Evolutionary conservation across 306 rosid species (phyloP), one percentile per base, ranked within the genome.

Genomic region (Quercus cerris): DNA sequence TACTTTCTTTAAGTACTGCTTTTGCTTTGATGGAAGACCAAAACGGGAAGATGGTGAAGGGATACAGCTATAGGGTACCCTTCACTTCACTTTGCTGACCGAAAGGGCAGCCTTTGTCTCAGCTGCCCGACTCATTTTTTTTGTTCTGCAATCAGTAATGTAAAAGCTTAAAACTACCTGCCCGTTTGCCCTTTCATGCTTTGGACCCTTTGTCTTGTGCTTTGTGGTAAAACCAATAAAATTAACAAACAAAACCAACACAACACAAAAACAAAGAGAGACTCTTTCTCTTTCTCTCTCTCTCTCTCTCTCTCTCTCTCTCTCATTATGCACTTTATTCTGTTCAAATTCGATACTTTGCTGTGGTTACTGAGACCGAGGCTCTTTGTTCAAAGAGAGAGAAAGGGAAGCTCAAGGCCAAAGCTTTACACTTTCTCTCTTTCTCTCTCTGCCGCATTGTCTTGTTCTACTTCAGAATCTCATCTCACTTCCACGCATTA

Each of bases 291-390:
- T 23, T 23, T 23, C 23, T 23, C 23, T 27, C 81, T 62, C 74
- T 74, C 80, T 22, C 22, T 5, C 72, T 61, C 72, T 61, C 66
- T 55, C 66, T 55, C 63, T 73, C 75, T 67, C 49, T 56, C 76
- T 41, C 46, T 41, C 8, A 41, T 57, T 20, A 76, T 75, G 84
- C 91, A 81, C 99, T 95, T 93, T 93, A 85, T 81, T 87, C 94
- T 90, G 90, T 90, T 93, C 88, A 91, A 93, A 87, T 91, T 87
- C 87, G 90, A 87, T 87, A 87, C 92, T 90, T 93, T 91, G 90
- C 84, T 89, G 90, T 84, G 81, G 83, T 90, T 82, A 82, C 97
- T 78, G 83, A 90, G 97, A 93, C 90, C 97, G 92, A 94, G 97
- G 93, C 82, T 82, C 81, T 88, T 80, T 85, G 92, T 82, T 81